Percentiles rank a stretch among this genome's conserved stretches.
These are phyloP conservation scores for Kuraishia piskuri DNA, from an alignment of 805 yeast species.

Conservation along the genomic window DNA sequence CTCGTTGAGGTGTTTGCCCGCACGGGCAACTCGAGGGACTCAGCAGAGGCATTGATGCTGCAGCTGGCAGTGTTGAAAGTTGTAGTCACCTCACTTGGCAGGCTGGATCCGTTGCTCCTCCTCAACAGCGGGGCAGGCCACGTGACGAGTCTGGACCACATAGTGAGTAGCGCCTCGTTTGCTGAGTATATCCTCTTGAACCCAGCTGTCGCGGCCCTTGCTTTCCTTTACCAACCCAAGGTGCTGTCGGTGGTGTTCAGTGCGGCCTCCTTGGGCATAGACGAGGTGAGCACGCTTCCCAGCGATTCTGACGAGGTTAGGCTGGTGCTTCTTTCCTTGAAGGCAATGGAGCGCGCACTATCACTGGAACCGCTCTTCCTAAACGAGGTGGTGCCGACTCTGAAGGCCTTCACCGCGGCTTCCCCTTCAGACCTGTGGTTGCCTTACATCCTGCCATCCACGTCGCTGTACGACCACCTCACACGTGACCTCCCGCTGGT, in stretches of 20 bases:
- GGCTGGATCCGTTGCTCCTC: constrained; percentile 45
- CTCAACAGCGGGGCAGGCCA: constrained; percentile 41
- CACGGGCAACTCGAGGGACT: constrained; percentile 22
- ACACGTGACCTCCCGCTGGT: constrained; percentile 62
- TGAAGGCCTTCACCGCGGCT: constrained; percentile 29
- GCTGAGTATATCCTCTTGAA: constrained; percentile 49
- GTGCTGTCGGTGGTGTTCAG: constrained; percentile 49
- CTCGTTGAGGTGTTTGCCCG: constrained; percentile 57
- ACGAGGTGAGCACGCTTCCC: constrained; percentile 35
- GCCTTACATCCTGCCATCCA: background rate
- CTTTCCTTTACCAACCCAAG: constrained; percentile 51
- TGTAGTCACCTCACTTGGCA: constrained; percentile 35
- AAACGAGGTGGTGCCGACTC: constrained; percentile 43
- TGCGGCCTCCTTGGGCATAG: constrained; percentile 52
- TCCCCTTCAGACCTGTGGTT: background rate
- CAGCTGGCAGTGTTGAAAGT: constrained; percentile 48
- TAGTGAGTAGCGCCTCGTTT: constrained; percentile 36
- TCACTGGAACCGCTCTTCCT: constrained; percentile 50
- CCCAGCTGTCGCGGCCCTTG: constrained; percentile 61
- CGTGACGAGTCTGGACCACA: constrained; percentile 34
- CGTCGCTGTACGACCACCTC: constrained; percentile 51
- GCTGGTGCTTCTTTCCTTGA: constrained; percentile 31
- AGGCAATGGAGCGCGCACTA: constrained; percentile 35
- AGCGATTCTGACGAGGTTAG: constrained; percentile 22
- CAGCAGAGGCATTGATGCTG: constrained; percentile 15